These are phyloP conservation scores for Diaporthe amygdali DNA, from an alignment of 2,329 filamentous ascomycete species.

Conservation along the genomic window DNA sequence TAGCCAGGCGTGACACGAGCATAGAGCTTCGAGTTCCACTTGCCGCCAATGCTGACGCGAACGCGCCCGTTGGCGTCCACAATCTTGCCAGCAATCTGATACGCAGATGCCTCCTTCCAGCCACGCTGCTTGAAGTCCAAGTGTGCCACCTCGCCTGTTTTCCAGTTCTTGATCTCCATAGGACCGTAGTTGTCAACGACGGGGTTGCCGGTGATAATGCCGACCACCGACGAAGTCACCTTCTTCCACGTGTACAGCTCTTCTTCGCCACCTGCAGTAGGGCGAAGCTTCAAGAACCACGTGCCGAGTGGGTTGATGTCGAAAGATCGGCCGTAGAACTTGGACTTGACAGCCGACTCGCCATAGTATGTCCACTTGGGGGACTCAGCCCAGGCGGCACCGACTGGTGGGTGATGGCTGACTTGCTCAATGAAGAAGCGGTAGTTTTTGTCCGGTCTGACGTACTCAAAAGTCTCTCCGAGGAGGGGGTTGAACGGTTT, in stretches of 20 bases:
- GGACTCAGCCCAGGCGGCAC: slow-evolving; percentile 90
- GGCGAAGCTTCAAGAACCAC: slow-evolving; percentile 90
- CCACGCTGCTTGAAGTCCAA: slow-evolving; percentile 95
- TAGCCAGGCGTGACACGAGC: slow-evolving; percentile 91
- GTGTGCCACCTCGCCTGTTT: slow-evolving; percentile 86
- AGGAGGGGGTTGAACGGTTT: slow-evolving; percentile 98
- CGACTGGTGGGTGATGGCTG: slow-evolving; percentile 93
- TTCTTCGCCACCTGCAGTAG: slow-evolving; percentile 73
- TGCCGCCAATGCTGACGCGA: slow-evolving; percentile 86
- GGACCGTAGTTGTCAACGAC: slow-evolving; percentile 97
- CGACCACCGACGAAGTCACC: slow-evolving; percentile 95
- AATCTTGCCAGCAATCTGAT: slow-evolving; percentile 86
- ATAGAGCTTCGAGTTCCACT: slow-evolving; percentile 98
- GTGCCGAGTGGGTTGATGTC: slow-evolving; percentile 96
- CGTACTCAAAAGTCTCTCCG: slow-evolving; percentile 97
- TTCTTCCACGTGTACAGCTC: slow-evolving; percentile 99
- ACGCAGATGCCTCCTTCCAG: slow-evolving; percentile 93
- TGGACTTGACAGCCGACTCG: slow-evolving; percentile 92
- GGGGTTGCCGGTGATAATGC: slow-evolving; percentile 96
- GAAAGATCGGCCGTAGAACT: slow-evolving; percentile 97
- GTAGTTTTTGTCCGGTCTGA: slow-evolving; percentile 93
- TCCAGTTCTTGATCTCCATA: slow-evolving; percentile 98
- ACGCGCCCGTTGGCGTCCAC: slow-evolving; percentile 80
- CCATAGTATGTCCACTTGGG: slow-evolving; percentile 97
- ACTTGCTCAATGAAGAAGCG: slow-evolving; percentile 99